A percentile compares a stretch with the other conserved stretches of the same genome.
Evolutionary conservation across 768 basidiomycete genomes (phyloP).

Genomic region (Psilocybe subaeruginosa): DNA sequence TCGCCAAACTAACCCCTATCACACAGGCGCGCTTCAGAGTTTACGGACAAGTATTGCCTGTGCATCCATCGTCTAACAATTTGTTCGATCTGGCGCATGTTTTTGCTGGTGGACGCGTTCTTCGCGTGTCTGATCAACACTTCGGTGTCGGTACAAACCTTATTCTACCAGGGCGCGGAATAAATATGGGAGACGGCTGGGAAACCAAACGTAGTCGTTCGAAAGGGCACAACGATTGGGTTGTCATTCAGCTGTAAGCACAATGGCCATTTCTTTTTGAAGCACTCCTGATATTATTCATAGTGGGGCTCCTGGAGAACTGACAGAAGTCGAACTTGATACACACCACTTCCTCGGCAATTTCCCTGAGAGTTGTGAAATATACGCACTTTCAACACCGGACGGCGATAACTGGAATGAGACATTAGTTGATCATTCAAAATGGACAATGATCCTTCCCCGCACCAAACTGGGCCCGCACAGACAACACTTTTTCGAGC

Average conservation of each 20-base stretch:
- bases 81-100: slow-evolving; percentile 89
- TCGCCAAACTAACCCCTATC: slow-evolving; percentile 10
- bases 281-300: neutral
- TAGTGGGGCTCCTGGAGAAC: slow-evolving; percentile 74
- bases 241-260: slow-evolving; percentile 82
- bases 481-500: slow-evolving; percentile 86
- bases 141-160: slow-evolving; percentile 92
- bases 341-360: slow-evolving; percentile 97
- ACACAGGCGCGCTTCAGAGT: slow-evolving; percentile 87
- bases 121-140: slow-evolving; percentile 91
- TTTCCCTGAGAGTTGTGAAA: slow-evolving; percentile 86
- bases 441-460: slow-evolving; percentile 78
- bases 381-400: slow-evolving; percentile 58
- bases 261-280: neutral
- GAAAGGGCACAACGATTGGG: slow-evolving; percentile 89
- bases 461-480: slow-evolving; percentile 87
- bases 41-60: slow-evolving; percentile 77
- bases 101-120: slow-evolving; percentile 84
- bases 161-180: slow-evolving; percentile 88
- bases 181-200: slow-evolving; percentile 98
- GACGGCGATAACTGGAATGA: slow-evolving; percentile 40
- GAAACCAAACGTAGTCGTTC: slow-evolving; percentile 90
- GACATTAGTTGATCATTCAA: slow-evolving; percentile 38
- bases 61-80: slow-evolving; percentile 52
- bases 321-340: slow-evolving; percentile 87